Percentiles rank a stretch among this genome's conserved stretches.
These are phyloP conservation scores for Cynara cardunculus DNA, from an alignment of 129 eudicot genomes.

Conservation along the genomic window DNA sequence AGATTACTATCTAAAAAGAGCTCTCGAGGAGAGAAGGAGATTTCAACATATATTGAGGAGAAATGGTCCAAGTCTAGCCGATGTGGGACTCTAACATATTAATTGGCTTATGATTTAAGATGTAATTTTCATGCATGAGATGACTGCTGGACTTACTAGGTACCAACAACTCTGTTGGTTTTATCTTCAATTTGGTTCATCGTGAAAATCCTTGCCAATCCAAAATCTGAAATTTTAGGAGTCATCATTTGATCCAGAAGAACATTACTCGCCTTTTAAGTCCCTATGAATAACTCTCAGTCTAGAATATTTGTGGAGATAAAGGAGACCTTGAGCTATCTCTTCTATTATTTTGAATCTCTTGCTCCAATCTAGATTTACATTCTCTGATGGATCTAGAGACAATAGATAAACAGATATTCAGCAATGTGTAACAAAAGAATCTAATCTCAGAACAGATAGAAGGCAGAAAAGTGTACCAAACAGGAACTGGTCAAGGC, in stretches of 20 bases:
- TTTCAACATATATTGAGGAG: no score
- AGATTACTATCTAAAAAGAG: no score
- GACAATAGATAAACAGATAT: neutral
- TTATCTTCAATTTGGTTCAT: slow-evolving; percentile 30
- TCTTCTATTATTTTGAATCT: slow-evolving; percentile 31
- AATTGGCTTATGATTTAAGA: slow-evolving; percentile 4
- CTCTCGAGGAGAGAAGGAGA: no score
- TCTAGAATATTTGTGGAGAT: slow-evolving; percentile 35
- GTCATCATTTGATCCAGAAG: slow-evolving; percentile 33
- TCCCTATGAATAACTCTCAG: slow-evolving; percentile 46
- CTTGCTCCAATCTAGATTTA: slow-evolving; percentile 25
- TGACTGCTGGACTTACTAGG: slow-evolving; percentile 42
- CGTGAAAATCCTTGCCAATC: slow-evolving; percentile 22
- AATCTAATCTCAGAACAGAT: neutral
- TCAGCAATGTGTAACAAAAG: neutral
- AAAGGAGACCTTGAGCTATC: slow-evolving; percentile 41
- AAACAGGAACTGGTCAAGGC: slow-evolving; percentile 35
- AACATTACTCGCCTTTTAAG: slow-evolving; percentile 37
- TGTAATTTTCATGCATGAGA: neutral
- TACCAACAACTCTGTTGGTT: slow-evolving; percentile 37
- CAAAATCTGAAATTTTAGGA: slow-evolving; percentile 45
- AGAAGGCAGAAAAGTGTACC: slow-evolving; percentile 15
- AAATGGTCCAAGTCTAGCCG: no score
- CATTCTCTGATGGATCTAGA: slow-evolving; percentile 22
- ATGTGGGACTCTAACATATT: neutral